Evolutionary conservation across 345 rosid genomes (phyloP).

Genomic region (Arabidopsis arenosa): DNA sequence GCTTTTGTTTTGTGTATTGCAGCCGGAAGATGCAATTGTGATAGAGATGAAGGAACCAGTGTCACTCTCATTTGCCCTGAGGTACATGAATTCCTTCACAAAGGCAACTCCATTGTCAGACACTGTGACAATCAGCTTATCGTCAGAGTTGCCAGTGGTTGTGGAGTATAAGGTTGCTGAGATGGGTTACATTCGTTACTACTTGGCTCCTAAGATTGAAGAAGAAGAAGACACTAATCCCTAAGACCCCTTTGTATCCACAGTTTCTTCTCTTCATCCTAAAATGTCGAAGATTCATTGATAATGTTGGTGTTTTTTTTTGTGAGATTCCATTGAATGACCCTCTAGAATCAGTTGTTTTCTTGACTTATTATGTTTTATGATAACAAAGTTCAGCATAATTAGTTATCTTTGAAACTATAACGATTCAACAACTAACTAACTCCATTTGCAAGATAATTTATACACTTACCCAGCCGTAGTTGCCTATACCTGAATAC

Average conservation of each 20-base stretch:
- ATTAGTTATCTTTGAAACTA: not conserved
- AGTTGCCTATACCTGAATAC: not conserved
- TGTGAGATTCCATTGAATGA: slow-evolving; percentile 8
- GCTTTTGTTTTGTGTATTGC: slow-evolving; percentile 36
- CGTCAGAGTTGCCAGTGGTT: slow-evolving; percentile 93
- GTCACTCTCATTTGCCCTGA: slow-evolving; percentile 85
- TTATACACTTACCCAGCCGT: not conserved
- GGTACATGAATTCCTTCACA: slow-evolving; percentile 97
- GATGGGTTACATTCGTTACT: slow-evolving; percentile 94
- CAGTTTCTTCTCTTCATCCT: not conserved
- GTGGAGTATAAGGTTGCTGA: slow-evolving; percentile 98
- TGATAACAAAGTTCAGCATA: not conserved
- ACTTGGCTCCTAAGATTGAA: slow-evolving; percentile 97
- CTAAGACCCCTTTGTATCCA: slow-evolving; percentile 16
- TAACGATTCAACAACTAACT: not conserved
- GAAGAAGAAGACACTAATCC: slow-evolving; percentile 92
- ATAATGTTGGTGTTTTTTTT: not conserved
- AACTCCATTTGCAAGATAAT: not conserved
- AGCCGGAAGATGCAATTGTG: slow-evolving; percentile 93
- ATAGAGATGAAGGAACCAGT: slow-evolving; percentile 97
- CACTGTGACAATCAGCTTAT: slow-evolving; percentile 88
- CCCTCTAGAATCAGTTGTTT: slow-evolving; percentile 31
- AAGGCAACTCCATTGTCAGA: slow-evolving; percentile 90
- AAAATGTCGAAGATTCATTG: not conserved
- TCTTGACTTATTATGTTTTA: slow-evolving; percentile 14